Evolutionary conservation across 176 grass and related monocot genomes (phyloP).

Genomic region (Eragrostis nindensis): DNA sequence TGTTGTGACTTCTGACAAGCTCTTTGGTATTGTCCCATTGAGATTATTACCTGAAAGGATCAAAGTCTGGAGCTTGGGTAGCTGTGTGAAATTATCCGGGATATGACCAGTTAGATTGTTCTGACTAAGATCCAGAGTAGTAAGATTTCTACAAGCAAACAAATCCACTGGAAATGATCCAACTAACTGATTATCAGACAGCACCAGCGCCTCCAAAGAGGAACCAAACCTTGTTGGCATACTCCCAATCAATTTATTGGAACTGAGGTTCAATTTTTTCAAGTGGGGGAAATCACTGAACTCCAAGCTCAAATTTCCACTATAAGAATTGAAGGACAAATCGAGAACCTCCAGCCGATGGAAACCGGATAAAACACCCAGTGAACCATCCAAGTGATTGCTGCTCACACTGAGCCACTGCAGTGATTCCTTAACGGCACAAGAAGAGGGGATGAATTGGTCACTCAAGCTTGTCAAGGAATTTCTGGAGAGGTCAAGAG

Average conservation of each 20-base stretch:
- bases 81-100: constrained; percentile 17
- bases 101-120: constrained; percentile 45
- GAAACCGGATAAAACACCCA: constrained; percentile 48
- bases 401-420: constrained; percentile 54
- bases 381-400: background rate
- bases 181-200: constrained; percentile 52
- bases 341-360: constrained; percentile 53
- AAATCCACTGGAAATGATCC: constrained; percentile 30
- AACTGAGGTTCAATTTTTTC: constrained; percentile 61
- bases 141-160: constrained; percentile 47
- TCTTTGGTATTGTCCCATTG: constrained; percentile 28
- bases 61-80: constrained; percentile 49
- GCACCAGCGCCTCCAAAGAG: constrained; percentile 48
- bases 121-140: constrained; percentile 43
- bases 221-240: constrained; percentile 20
- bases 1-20: constrained; percentile 12
- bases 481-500: constrained; percentile 68
- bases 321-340: constrained; percentile 55
- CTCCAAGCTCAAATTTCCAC: background rate
- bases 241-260: constrained; percentile 29
- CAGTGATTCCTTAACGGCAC: constrained; percentile 36
- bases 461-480: background rate
- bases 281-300: constrained; percentile 36
- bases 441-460: constrained; percentile 24
- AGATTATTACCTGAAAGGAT: constrained; percentile 61